Evolutionary conservation across 75 land plant genomes (phyloP).

Genomic region (Ceratopteris richardii): DNA sequence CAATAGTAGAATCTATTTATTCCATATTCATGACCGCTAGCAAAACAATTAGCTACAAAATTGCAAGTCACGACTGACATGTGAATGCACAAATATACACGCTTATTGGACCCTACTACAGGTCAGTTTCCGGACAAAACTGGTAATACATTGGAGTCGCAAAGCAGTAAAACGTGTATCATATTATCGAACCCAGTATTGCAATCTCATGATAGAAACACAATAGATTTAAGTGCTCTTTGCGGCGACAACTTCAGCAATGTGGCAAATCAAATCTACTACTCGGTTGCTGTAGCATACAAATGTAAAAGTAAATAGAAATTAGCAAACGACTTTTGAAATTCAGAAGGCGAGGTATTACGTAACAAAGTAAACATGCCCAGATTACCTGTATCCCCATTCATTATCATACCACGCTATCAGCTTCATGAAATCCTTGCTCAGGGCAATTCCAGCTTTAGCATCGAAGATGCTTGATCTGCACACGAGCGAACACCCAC

Average conservation of each 20-base stretch:
- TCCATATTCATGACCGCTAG: too few species aligned
- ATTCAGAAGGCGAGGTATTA: neutral
- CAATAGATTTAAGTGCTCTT: too few species aligned
- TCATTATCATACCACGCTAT: conserved; percentile 94
- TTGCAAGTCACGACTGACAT: too few species aligned
- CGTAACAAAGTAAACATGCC: neutral
- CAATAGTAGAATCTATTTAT: too few species aligned
- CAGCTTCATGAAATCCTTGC: conserved; percentile 63
- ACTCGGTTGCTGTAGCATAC: conserved; percentile 68
- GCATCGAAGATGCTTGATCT: conserved; percentile 95
- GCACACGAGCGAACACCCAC: neutral
- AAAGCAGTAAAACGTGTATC: too few species aligned
- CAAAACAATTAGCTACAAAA: too few species aligned
- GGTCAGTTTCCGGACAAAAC: too few species aligned
- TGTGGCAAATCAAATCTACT: conserved; percentile 68
- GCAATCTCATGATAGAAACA: too few species aligned
- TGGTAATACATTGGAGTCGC: too few species aligned
- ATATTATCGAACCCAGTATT: too few species aligned
- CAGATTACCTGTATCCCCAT: conserved; percentile 89
- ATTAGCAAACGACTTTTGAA: neutral
- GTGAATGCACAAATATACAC: too few species aligned
- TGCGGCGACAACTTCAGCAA: conserved; percentile 26
- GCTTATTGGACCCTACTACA: too few species aligned
- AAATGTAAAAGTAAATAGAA: neutral
- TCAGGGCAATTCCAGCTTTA: conserved; percentile 85